These are phyloP conservation scores for Hypoxylon rickii DNA, from an alignment of 495 filamentous ascomycete species.

Conservation along the genomic window DNA sequence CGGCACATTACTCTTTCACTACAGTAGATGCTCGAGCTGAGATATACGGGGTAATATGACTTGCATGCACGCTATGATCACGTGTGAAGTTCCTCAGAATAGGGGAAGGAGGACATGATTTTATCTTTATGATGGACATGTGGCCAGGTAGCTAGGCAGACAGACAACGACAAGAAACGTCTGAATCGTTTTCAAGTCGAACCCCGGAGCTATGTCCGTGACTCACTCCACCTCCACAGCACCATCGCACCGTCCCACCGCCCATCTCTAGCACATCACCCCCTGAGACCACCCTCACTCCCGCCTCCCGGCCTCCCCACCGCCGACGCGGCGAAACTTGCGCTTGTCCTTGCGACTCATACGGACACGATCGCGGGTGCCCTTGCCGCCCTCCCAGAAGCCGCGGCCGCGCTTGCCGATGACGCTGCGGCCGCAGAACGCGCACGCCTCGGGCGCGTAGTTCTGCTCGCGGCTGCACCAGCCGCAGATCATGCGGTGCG, in stretches of 20 bases:
- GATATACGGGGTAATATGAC: too few relatives aligned
- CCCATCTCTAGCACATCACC: neutral
- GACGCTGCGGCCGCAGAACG: slow-evolving; percentile 72
- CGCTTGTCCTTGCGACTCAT: slow-evolving; percentile 79
- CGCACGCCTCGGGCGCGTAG: slow-evolving; percentile 79
- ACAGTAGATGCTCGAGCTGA: too few relatives aligned
- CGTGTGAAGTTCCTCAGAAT: too few relatives aligned
- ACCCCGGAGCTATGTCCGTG: too few relatives aligned
- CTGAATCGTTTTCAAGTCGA: too few relatives aligned
- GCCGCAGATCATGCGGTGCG: slow-evolving; percentile 87
- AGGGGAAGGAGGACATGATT: too few relatives aligned
- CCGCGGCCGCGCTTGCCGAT: slow-evolving; percentile 68
- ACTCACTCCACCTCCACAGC: too few relatives aligned
- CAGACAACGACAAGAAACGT: too few relatives aligned
- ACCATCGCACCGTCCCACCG: neutral
- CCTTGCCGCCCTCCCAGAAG: slow-evolving; percentile 93
- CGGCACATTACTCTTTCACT: too few relatives aligned
- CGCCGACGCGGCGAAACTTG: slow-evolving; percentile 65
- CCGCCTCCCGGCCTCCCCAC: slow-evolving; percentile 32
- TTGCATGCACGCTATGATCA: too few relatives aligned
- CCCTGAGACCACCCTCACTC: slow-evolving; percentile 13
- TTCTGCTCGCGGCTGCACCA: slow-evolving; percentile 84
- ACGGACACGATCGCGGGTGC: slow-evolving; percentile 68
- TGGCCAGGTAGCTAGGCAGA: too few relatives aligned
- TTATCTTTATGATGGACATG: too few relatives aligned